Evolutionary conservation across 208 protist species (phyloP).

Genomic region (Trypanosoma lewisi): DNA sequence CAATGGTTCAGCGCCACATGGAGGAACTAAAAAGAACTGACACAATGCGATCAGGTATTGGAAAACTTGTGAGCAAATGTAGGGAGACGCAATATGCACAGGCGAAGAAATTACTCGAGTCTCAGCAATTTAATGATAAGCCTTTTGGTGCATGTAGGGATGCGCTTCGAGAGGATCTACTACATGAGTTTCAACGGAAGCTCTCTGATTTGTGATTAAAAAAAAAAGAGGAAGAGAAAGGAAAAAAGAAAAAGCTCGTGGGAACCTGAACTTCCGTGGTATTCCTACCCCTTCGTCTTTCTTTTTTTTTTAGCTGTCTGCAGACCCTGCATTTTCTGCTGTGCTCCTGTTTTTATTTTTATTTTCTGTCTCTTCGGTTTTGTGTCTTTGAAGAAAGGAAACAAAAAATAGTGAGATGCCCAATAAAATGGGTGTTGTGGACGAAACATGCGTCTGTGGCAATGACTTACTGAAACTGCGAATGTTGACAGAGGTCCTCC

Average conservation of each 20-base stretch:
- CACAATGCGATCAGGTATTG: conserved; percentile 3
- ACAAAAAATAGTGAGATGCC: neutral
- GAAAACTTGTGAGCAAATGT: conserved; percentile 18
- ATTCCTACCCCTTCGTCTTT: too few relatives aligned
- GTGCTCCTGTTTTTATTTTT: too few relatives aligned
- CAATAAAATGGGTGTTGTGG: neutral
- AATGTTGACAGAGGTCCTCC: conserved; percentile 17
- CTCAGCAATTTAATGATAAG: neutral
- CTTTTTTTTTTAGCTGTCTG: neutral
- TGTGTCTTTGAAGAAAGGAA: conserved; percentile 7
- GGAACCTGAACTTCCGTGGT: too few relatives aligned
- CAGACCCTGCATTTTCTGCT: too few relatives aligned
- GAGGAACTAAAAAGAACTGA: neutral
- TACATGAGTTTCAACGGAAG: conserved; percentile 23
- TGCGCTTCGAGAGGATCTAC: conserved; percentile 12
- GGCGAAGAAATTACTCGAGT: neutral
- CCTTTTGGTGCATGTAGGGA: neutral
- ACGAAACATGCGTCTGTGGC: neutral
- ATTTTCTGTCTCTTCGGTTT: too few relatives aligned
- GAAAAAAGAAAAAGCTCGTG: too few relatives aligned
- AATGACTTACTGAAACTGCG: neutral
- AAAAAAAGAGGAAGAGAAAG: too few relatives aligned
- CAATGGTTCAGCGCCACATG: conserved; percentile 33
- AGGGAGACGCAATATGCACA: conserved; percentile 17
- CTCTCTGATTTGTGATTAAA: neutral